phyloP scores from a whole-genome alignment of 2,329 filamentous ascomycete genomes.

The Paecilomyces formosus region DNA sequence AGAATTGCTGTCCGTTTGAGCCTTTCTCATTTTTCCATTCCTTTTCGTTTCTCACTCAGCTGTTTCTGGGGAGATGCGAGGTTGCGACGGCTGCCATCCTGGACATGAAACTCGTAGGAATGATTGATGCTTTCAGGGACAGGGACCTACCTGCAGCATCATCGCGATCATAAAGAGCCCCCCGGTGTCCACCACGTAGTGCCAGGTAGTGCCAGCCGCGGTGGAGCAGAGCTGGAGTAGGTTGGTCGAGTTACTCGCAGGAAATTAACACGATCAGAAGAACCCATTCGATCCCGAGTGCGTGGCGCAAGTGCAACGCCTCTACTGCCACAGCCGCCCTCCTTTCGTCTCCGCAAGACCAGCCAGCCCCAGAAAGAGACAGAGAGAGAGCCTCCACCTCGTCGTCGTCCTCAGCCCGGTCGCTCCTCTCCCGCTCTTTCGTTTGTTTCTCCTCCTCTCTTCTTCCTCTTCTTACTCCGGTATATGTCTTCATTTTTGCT shows the following conservation, averaged over 20 bases:
- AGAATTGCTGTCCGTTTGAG: background rate
- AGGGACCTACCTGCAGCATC: background rate
- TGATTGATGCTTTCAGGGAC: background rate
- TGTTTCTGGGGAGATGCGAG: background rate
- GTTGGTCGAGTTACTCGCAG: background rate
- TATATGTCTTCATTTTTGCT: conserved; percentile 12
- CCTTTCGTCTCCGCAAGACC: background rate
- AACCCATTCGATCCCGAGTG: background rate
- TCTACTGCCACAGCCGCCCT: background rate
- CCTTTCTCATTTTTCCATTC: too few relatives aligned
- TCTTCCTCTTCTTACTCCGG: background rate
- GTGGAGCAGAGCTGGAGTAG: background rate
- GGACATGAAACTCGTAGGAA: background rate
- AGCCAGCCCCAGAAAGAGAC: background rate
- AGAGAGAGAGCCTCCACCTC: background rate
- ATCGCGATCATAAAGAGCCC: background rate
- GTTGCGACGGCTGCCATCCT: background rate
- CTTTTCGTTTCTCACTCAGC: background rate
- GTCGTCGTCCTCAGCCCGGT: conserved; percentile 1
- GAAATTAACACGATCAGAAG: background rate
- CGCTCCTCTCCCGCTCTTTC: conserved; percentile 1
- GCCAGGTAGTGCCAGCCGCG: background rate
- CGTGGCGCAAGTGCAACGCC: background rate
- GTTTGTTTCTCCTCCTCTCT: background rate
- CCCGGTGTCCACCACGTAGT: background rate